Base-by-base conservation (phyloP, 2,329 filamentous ascomycete species). In the Paracoccidioides lutzii region DNA sequence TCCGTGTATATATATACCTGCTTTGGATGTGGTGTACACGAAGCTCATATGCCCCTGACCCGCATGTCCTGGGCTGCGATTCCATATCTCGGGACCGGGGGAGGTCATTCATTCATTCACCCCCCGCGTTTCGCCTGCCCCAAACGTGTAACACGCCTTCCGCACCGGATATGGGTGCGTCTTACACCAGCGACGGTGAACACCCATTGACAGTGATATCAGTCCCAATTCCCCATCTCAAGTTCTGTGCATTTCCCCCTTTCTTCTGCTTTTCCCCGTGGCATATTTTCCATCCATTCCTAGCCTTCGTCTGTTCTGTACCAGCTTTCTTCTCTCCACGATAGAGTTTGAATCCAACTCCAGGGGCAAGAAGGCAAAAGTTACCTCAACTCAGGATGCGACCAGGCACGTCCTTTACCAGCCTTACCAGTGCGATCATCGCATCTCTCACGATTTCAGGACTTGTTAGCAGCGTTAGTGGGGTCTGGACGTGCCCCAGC, bases 401-500 rank as follows among this genome's bases (percentile, higher is more conserved):
- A 12, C 15, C 44, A 33, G 10, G 14, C 12, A 33, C 15, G 12
- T 22, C 44, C 37, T 6, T 42, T 14, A 35, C 22, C 51, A 56
- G 33, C 15, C 12, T 50, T 32, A 10, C 38, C 28, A 5, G 30
- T 6, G 43, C 48, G 44, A 5, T 54, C 30, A 37, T 51, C 4
- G n/a, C 33, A 44, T 3, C 44, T 30, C 33, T 51, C 28, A 14
- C 32, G n/a, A 40, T 45, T 6, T 6, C 52, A 32, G 37, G 41
- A 9, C n/a, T 57, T 33, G 22, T 50, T 8, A 15, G 42, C 46
- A 52, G 5, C 46, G 52, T 48, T n/a, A 28, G 44, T 37, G 59
- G 49, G 5, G 59, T 60, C 4, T 60, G 59, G 59, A 60, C 59
- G 3, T 60, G 59, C 49, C 59, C 59, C 9, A 60, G 59, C 42